phyloP scores from a whole-genome alignment of 345 rosid genomes.

The Salix udensis region DNA sequence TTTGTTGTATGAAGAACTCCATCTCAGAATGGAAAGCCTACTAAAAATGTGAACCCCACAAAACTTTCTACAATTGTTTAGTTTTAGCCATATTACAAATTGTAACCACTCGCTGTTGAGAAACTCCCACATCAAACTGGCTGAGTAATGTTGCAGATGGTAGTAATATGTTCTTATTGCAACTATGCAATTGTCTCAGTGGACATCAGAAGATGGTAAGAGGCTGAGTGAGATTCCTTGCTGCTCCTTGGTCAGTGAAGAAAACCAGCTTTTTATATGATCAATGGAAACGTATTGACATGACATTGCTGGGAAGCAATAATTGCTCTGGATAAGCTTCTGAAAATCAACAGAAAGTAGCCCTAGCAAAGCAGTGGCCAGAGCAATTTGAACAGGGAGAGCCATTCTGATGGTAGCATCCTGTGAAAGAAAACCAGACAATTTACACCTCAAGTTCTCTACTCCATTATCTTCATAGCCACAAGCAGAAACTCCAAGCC shows the following conservation, averaged over 20 bases:
- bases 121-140: background rate
- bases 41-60: background rate
- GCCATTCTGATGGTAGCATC: constrained; percentile 36
- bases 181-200: background rate
- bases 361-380: constrained; percentile 44
- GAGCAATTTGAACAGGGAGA: constrained; percentile 59
- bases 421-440: constrained; percentile 41
- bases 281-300: constrained; percentile 29
- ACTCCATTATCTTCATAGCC: constrained; percentile 57
- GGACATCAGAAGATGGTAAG: constrained; percentile 18
- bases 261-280: constrained; percentile 58
- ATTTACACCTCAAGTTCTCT: constrained; percentile 41
- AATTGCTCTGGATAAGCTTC: constrained; percentile 20
- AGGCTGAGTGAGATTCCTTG: constrained; percentile 23
- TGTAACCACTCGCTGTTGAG: background rate
- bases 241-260: constrained; percentile 43
- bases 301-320: constrained; percentile 13
- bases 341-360: constrained; percentile 38
- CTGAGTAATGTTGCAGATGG: background rate
- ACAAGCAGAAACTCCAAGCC: constrained; percentile 60
- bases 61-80: background rate
- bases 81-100: background rate
- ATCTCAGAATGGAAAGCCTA: background rate
- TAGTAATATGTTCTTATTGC: background rate
- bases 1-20: background rate